A percentile compares a stretch with the other conserved stretches of the same genome.
These are phyloP conservation scores for Plasmodium berghei DNA, from an alignment of 169 alveolate genomes.

Conservation along the genomic window DNA sequence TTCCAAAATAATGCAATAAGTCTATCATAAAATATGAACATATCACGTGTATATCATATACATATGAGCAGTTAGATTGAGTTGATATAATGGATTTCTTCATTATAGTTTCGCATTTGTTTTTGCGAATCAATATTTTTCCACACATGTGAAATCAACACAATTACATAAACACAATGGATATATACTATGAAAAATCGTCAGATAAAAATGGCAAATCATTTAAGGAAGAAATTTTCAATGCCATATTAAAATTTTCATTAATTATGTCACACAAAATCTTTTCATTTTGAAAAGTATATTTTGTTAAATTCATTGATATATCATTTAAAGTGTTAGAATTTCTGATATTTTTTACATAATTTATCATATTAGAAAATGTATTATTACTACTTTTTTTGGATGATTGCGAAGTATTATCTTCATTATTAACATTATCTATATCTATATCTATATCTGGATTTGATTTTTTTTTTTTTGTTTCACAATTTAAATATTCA, in stretches of 20 bases:
- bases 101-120: too few species aligned
- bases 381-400: constrained; percentile 15
- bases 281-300: constrained; percentile 52
- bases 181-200: constrained; percentile 15
- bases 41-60: too few species aligned
- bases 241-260: constrained; percentile 49
- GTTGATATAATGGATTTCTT: too few species aligned
- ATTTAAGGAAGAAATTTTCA: constrained; percentile 44
- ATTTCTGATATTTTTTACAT: constrained; percentile 40
- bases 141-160: constrained; percentile 4
- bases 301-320: constrained; percentile 39
- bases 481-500: background rate
- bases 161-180: too few species aligned
- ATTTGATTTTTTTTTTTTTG: constrained; percentile 19
- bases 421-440: constrained; percentile 12
- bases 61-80: too few species aligned
- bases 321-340: constrained; percentile 44
- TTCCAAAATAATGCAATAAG: too few species aligned
- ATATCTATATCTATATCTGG: background rate
- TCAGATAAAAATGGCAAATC: constrained; percentile 73
- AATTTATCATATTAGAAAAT: constrained; percentile 27
- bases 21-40: too few species aligned
- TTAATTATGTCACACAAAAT: constrained; percentile 61
- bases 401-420: background rate
- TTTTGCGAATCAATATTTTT: too few species aligned